Percentiles rank a stretch among this genome's conserved stretches.
These are phyloP conservation scores for Penicillium verrucosum DNA, from an alignment of 2,329 filamentous ascomycete genomes.

Conservation along the genomic window DNA sequence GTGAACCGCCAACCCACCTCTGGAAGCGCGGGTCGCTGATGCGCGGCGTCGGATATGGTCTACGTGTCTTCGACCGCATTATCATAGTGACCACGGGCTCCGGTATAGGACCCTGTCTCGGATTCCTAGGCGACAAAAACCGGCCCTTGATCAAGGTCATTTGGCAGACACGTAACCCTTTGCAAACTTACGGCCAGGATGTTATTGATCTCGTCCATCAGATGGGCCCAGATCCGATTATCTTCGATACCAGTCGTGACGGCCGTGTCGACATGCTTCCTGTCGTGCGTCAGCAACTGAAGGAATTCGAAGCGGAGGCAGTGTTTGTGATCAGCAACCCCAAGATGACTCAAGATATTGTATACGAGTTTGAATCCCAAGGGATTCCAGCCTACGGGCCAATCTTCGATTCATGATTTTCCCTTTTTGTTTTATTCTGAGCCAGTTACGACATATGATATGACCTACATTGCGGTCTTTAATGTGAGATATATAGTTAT, in stretches of 20 bases:
- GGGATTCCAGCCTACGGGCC: slow-evolving; percentile 68
- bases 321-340: slow-evolving; percentile 72
- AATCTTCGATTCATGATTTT: slow-evolving; percentile 63
- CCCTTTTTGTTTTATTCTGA: not conserved
- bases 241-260: slow-evolving; percentile 61
- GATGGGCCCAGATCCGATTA: slow-evolving; percentile 61
- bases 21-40: slow-evolving; percentile 69
- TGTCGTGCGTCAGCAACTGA: slow-evolving; percentile 52
- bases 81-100: slow-evolving; percentile 69
- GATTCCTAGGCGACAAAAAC: slow-evolving; percentile 52
- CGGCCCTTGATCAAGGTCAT: slow-evolving; percentile 55
- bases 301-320: slow-evolving; percentile 56
- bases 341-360: slow-evolving; percentile 63
- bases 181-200: slow-evolving; percentile 58
- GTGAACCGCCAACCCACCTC: slow-evolving; percentile 57
- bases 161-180: slow-evolving; percentile 64
- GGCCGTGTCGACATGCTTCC: slow-evolving; percentile 61
- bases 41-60: slow-evolving; percentile 64
- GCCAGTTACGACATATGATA: not conserved
- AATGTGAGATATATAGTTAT: not conserved
- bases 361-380: slow-evolving; percentile 64
- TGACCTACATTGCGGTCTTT: not conserved
- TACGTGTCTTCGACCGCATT: slow-evolving; percentile 62
- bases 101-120: slow-evolving; percentile 67
- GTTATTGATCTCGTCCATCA: slow-evolving; percentile 57